Base-by-base conservation (phyloP, 2,329 filamentous ascomycete species). In the Botryotinia calthae region DNA sequence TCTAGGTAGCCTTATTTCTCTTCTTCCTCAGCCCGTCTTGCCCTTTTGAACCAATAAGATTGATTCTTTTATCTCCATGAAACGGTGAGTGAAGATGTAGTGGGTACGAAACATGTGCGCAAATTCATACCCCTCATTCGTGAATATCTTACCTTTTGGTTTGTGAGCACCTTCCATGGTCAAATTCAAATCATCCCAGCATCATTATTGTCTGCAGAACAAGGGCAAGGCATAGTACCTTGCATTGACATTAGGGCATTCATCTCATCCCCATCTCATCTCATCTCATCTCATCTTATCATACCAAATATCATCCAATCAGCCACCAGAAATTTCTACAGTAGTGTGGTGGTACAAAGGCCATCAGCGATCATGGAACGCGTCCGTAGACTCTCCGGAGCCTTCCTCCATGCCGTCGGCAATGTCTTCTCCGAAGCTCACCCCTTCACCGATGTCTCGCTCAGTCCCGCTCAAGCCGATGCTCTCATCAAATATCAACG, bases 401-500 rank as follows among this genome's bases (percentile, higher is more conserved):
- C n/a, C 54, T 74, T 75, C 44, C 48, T 76, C 3, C 73, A 56
- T 37, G 48, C 65, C 40, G 34, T 78, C 59, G 73, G 61, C 54
- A 77, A 77, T 66, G 67, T 72, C 34, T 28, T 76, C 18, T 75
- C 76, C 5, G 76, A 76, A 48, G 61, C 76, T 51, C 74, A 72
- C 25, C 66, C 66, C 51, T 73, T 75, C 48, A 75, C 74, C 62
- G 77, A 77, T 42, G 72, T 76, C 12, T 63, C 77, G 46, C 74
- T 78, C 18, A 66, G 54, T 12, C 70, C 76, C 18, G 42, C 42
- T 28, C 74, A 78, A 68, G 73, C 74, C 10, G 76, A 78, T 42
- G 44, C 59, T 34, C 74, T 78, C 62, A 64, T 77, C 65, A 56
- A 37, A 25, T 76, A 76, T 34, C 76, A 79, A 56, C 74, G 75